Conservation (phyloP, 2,329 filamentous ascomycete species). For the Pseudogymnoascus sp. region DNA sequence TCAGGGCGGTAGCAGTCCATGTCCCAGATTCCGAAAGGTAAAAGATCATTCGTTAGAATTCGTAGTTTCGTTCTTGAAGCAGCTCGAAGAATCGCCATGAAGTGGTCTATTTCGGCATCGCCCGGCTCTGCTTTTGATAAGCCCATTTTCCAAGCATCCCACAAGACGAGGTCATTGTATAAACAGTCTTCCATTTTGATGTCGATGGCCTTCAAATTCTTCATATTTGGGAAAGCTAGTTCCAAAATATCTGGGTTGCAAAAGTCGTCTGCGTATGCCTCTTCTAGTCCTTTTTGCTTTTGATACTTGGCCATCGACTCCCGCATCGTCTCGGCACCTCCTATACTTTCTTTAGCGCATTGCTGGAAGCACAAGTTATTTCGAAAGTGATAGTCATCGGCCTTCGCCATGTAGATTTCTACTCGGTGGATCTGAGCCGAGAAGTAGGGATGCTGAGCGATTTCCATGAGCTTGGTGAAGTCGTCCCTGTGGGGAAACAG, state of each 20-base stretch:
- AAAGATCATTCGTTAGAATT: not conserved
- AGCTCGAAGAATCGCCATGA: constrained; percentile 5
- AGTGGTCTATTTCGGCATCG: not conserved
- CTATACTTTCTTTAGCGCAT: constrained; percentile 21
- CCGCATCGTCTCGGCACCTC: constrained; percentile 22
- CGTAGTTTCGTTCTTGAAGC: not conserved
- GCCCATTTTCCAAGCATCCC: constrained; percentile 3
- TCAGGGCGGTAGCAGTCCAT: not conserved
- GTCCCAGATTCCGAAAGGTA: not conserved
- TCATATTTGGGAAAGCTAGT: constrained; percentile 15
- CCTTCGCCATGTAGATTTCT: constrained; percentile 21
- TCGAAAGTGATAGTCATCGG: constrained; percentile 25
- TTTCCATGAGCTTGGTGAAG: constrained; percentile 16
- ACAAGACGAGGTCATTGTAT: not conserved
- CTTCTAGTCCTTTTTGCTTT: constrained; percentile 24
- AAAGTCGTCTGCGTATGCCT: constrained; percentile 17
- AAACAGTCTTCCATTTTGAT: constrained; percentile 14
- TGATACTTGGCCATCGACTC: constrained; percentile 26
- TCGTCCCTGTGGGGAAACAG: constrained; percentile 19
- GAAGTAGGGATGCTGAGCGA: constrained; percentile 21
- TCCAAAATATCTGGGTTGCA: constrained; percentile 17
- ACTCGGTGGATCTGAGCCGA: constrained; percentile 16
- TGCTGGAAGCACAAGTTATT: constrained; percentile 25
- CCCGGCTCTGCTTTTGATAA: constrained; percentile 4
- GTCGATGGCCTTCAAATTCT: constrained; percentile 17